Percentiles rank a stretch among this genome's conserved stretches.
Conservation (phyloP, 371 early-diverging fungal species). For the Mortierella sp. region DNA sequence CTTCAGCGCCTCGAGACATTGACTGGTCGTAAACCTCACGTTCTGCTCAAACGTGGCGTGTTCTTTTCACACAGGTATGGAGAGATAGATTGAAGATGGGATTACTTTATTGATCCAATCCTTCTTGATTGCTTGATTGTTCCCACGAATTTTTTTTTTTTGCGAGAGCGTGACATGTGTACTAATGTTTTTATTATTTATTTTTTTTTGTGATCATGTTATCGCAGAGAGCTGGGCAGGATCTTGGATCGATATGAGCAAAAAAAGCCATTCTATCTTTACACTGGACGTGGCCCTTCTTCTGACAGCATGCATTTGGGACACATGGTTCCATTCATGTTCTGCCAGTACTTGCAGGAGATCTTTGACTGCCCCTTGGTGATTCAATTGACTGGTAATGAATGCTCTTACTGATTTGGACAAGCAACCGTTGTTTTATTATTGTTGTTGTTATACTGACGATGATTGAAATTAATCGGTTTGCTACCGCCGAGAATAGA, state of each 20-base stretch:
- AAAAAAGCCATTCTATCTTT: slow-evolving; percentile 98
- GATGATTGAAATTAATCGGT: no score
- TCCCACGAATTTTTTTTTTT: no score
- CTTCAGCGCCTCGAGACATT: slow-evolving; percentile 87
- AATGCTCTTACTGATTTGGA: background rate
- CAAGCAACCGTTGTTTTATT: no score
- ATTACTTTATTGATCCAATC: no score
- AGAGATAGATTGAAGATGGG: background rate
- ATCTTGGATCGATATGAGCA: slow-evolving; percentile 94
- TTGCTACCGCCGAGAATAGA: slow-evolving; percentile 64
- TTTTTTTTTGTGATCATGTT: slow-evolving; percentile 1
- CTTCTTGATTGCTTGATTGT: no score
- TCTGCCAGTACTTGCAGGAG: slow-evolving; percentile 99
- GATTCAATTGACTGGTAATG: slow-evolving; percentile 94
- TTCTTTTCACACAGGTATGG: slow-evolving; percentile 97
- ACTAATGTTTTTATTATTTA: slow-evolving; percentile 1
- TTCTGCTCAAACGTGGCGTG: slow-evolving; percentile 92
- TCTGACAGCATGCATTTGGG: slow-evolving; percentile 98
- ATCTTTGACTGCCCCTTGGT: slow-evolving; percentile 97
- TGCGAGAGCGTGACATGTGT: slow-evolving; percentile 8
- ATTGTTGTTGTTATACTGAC: background rate
- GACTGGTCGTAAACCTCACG: slow-evolving; percentile 90
- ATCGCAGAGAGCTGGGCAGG: slow-evolving; percentile 86
- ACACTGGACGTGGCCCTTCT: slow-evolving; percentile 99
- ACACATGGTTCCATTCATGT: slow-evolving; percentile 98